phyloP scores from a whole-genome alignment of 441 rosid species.

The Erysimum cheiri region DNA sequence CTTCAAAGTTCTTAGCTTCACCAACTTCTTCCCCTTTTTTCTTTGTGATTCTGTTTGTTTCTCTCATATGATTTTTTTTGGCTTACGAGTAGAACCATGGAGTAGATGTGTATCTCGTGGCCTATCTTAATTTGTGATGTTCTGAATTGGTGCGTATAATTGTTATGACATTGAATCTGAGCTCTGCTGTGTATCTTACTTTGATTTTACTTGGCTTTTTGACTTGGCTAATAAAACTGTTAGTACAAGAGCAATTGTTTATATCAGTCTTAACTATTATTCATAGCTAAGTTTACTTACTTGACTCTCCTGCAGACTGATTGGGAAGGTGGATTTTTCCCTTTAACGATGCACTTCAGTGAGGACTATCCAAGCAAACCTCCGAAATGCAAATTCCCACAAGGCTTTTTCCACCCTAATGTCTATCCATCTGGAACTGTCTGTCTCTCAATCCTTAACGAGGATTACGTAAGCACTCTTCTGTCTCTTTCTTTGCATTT shows the following conservation, averaged over 20 bases:
- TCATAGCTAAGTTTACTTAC: not conserved
- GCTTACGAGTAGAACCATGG: too few species aligned
- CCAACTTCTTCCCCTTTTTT: not conserved
- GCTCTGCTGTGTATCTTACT: not conserved
- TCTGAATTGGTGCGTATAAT: too few species aligned
- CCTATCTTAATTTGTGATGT: too few species aligned
- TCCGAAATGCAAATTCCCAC: slow-evolving; percentile 94
- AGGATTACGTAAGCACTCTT: slow-evolving; percentile 75
- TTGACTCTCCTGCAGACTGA: slow-evolving; percentile 67
- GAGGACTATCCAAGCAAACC: slow-evolving; percentile 99
- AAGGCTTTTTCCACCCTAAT: slow-evolving; percentile 94
- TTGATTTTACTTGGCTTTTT: not conserved
- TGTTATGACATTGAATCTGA: not conserved
- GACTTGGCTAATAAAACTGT: not conserved
- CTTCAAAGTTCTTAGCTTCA: not conserved
- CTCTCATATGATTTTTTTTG: too few species aligned
- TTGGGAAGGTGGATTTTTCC: slow-evolving; percentile 97
- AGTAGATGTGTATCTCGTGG: too few species aligned
- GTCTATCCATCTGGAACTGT: slow-evolving; percentile 98
- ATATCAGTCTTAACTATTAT: not conserved
- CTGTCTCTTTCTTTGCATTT: slow-evolving; percentile 1
- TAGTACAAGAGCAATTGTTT: not conserved
- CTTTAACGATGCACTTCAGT: slow-evolving; percentile 82
- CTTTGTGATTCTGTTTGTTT: not conserved
- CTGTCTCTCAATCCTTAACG: slow-evolving; percentile 93